Conservation (phyloP, 306 rosid genomes). For the Dryas drummondii region DNA sequence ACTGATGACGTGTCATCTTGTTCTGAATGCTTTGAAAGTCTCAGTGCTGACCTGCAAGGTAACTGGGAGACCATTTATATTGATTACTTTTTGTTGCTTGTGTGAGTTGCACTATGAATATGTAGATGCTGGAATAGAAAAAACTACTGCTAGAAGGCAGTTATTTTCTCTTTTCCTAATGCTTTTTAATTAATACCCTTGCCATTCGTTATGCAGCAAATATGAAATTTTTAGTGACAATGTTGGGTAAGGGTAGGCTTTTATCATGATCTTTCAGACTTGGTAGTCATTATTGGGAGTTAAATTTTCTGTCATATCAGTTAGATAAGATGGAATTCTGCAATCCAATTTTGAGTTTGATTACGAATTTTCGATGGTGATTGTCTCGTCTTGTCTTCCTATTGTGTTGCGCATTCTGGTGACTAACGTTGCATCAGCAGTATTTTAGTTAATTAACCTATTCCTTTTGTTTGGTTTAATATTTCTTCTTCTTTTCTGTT, state of each 20-base stretch:
- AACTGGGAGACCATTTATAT: slow-evolving; percentile 26
- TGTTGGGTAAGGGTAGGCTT: neutral
- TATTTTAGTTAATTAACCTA: neutral
- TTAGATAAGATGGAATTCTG: slow-evolving; percentile 5
- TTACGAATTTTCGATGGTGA: neutral
- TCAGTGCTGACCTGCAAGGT: slow-evolving; percentile 91
- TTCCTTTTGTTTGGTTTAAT: slow-evolving; percentile 15
- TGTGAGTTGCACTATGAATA: neutral
- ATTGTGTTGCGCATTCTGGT: neutral
- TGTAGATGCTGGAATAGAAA: neutral
- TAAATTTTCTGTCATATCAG: neutral
- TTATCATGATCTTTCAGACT: neutral
- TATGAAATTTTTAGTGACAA: neutral
- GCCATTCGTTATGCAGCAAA: neutral
- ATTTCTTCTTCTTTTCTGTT: slow-evolving; percentile 12
- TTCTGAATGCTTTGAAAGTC: slow-evolving; percentile 91
- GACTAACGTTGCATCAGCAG: neutral
- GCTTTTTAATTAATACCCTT: neutral
- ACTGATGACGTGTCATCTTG: slow-evolving; percentile 75
- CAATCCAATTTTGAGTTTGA: neutral
- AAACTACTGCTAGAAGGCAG: neutral
- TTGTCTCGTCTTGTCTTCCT: neutral
- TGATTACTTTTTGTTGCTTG: slow-evolving; percentile 8
- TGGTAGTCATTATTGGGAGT: slow-evolving; percentile 8
- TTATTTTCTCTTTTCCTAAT: neutral